Evolutionary conservation across 345 rosid species (phyloP).

Genomic region (Theobroma cacao): DNA sequence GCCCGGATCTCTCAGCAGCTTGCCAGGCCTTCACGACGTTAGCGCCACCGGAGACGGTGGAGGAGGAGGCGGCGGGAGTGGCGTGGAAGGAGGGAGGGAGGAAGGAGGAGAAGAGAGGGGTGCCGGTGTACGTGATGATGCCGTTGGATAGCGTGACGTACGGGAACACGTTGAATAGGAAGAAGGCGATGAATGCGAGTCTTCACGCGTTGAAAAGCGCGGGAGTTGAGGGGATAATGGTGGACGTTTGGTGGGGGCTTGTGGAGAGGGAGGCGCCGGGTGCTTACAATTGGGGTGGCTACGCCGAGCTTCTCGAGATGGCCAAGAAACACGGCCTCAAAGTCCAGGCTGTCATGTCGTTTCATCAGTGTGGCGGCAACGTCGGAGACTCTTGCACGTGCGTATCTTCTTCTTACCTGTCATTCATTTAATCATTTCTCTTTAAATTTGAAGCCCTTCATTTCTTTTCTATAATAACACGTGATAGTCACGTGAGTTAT

Average conservation of each 20-base stretch:
- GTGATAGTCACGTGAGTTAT: neutral
- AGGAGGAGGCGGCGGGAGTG: constrained; percentile 25
- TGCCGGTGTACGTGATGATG: constrained; percentile 99
- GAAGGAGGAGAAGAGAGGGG: constrained; percentile 44
- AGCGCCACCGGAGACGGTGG: constrained; percentile 13
- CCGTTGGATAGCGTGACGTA: constrained; percentile 91
- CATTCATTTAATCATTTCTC: neutral
- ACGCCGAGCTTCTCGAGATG: constrained; percentile 81
- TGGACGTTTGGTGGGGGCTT: constrained; percentile 99
- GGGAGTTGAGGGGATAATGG: constrained; percentile 94
- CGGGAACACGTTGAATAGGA: constrained; percentile 72
- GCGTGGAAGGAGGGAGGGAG: constrained; percentile 26
- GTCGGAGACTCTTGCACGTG: constrained; percentile 94
- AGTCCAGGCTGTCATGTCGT: constrained; percentile 98
- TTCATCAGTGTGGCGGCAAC: constrained; percentile 99
- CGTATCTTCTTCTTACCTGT: constrained; percentile 22
- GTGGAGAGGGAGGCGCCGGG: constrained; percentile 91
- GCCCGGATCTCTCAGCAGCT: constrained; percentile 66
- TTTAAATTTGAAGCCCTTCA: neutral
- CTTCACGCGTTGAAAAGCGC: constrained; percentile 92
- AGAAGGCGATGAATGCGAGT: constrained; percentile 95
- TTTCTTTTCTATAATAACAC: neutral
- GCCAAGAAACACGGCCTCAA: constrained; percentile 85
- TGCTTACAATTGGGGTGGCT: constrained; percentile 93
- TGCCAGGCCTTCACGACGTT: constrained; percentile 57